A percentile compares a stretch with the other conserved stretches of the same genome.
Evolutionary conservation across 257 asterid species (phyloP).

Genomic region (Scutellaria minor): DNA sequence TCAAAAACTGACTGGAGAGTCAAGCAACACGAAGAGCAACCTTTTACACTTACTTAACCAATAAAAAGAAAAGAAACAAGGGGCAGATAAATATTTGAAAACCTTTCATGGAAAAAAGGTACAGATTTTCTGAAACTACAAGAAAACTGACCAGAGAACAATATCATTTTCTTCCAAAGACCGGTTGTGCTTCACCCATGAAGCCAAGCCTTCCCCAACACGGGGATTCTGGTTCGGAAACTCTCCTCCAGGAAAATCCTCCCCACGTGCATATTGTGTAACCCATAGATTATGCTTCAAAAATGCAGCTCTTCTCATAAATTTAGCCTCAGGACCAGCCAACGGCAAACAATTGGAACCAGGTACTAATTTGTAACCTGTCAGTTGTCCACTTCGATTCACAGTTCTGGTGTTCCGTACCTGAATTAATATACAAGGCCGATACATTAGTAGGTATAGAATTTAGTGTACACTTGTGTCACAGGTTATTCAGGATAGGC

Average conservation of each 20-base stretch:
- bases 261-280: slow-evolving; percentile 84
- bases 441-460: slow-evolving; percentile 6
- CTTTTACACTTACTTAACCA: neutral
- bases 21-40: neutral
- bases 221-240: slow-evolving; percentile 99
- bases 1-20: neutral
- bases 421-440: slow-evolving; percentile 41
- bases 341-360: slow-evolving; percentile 89
- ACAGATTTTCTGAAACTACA: neutral
- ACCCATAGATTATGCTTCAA: slow-evolving; percentile 96
- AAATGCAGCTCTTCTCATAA: slow-evolving; percentile 92
- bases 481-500: neutral
- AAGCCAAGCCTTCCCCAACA: slow-evolving; percentile 89
- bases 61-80: neutral
- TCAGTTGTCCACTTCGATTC: slow-evolving; percentile 85
- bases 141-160: slow-evolving; percentile 80
- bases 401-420: slow-evolving; percentile 88
- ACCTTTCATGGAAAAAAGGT: neutral
- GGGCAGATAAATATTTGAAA: neutral
- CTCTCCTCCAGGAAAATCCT: slow-evolving; percentile 98
- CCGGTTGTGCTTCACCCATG: slow-evolving; percentile 91
- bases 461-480: neutral
- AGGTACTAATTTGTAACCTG: slow-evolving; percentile 93
- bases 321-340: slow-evolving; percentile 95
- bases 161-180: slow-evolving; percentile 83